Conservation (phyloP, 176 grass and related monocot genomes). For the Phragmites australis region DNA sequence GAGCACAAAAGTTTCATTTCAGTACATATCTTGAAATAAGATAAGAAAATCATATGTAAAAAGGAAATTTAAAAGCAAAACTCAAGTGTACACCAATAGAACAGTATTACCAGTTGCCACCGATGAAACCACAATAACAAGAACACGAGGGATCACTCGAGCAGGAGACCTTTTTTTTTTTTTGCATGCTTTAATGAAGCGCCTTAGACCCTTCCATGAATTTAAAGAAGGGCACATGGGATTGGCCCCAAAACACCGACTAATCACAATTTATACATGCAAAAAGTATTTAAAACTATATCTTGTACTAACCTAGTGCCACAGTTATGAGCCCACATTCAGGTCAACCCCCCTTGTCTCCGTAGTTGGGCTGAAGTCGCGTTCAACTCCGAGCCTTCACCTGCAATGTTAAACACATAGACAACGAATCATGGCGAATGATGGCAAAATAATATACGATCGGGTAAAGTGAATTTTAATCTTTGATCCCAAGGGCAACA, state of each 20-base stretch:
- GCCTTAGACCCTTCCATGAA: slow-evolving; percentile 34
- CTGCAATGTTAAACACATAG: slow-evolving; percentile 39
- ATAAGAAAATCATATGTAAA: not conserved
- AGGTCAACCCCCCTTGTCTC: slow-evolving; percentile 58
- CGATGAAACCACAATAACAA: not conserved
- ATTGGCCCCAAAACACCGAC: slow-evolving; percentile 49
- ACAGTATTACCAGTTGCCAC: not conserved
- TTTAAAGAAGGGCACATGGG: slow-evolving; percentile 69
- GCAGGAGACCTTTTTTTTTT: not conserved
- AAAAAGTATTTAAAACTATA: slow-evolving; percentile 61
- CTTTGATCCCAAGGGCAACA: slow-evolving; percentile 57
- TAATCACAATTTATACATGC: slow-evolving; percentile 48
- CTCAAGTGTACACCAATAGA: not conserved
- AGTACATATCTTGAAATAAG: not conserved
- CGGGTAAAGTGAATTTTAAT: slow-evolving; percentile 33
- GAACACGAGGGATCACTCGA: not conserved
- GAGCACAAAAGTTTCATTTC: not conserved
- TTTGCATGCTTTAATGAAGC: slow-evolving; percentile 18
- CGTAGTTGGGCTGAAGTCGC: slow-evolving; percentile 38
- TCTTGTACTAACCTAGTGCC: slow-evolving; percentile 60
- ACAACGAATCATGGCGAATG: slow-evolving; percentile 51
- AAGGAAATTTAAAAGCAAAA: not conserved
- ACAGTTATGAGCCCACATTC: slow-evolving; percentile 51
- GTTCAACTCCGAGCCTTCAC: slow-evolving; percentile 42
- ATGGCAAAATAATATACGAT: slow-evolving; percentile 47